These are phyloP conservation scores for Mycothermus thermophilus DNA, from an alignment of 495 filamentous ascomycete species.

Conservation along the genomic window DNA sequence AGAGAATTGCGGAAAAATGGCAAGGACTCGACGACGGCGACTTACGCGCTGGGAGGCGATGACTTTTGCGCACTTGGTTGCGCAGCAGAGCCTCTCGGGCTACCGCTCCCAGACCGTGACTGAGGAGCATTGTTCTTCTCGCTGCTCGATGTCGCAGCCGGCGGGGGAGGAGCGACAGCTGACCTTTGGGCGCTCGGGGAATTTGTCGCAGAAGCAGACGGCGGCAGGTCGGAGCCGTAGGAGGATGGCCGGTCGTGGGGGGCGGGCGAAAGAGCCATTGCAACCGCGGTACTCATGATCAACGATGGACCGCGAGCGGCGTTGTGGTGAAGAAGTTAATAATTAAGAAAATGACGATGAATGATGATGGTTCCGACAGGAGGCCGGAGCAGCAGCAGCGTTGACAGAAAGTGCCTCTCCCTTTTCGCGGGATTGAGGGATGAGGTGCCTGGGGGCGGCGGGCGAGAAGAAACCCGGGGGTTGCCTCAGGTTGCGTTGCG, in stretches of 20 bases:
- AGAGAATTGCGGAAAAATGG: background rate
- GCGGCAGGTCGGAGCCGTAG: conserved; percentile 34
- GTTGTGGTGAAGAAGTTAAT: conserved; percentile 2
- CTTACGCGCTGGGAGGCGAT: conserved; percentile 41
- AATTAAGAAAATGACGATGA: conserved; percentile 2
- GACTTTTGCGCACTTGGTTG: conserved; percentile 28
- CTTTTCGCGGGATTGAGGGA: too few relatives aligned
- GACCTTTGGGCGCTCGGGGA: conserved; percentile 32
- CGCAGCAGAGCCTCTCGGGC: conserved; percentile 31
- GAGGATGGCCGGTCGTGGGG: conserved; percentile 42
- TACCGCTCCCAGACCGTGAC: conserved; percentile 33
- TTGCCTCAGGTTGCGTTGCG: conserved; percentile 1
- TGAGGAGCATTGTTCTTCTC: conserved; percentile 29
- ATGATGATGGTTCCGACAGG: conserved; percentile 3
- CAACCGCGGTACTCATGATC: conserved; percentile 46
- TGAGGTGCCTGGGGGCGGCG: too few relatives aligned
- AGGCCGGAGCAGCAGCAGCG: conserved; percentile 10
- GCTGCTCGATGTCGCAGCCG: conserved; percentile 18
- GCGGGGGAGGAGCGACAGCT: conserved; percentile 21
- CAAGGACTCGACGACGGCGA: conserved; percentile 8
- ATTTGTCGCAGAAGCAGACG: conserved; percentile 21
- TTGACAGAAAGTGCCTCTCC: too few relatives aligned
- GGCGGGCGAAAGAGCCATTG: conserved; percentile 46
- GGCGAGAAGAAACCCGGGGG: too few relatives aligned
- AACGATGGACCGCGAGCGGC: conserved; percentile 4